These are phyloP conservation scores for Trypanosomatidae sp. DNA, from an alignment of 208 protist species.

Conservation along the genomic window DNA sequence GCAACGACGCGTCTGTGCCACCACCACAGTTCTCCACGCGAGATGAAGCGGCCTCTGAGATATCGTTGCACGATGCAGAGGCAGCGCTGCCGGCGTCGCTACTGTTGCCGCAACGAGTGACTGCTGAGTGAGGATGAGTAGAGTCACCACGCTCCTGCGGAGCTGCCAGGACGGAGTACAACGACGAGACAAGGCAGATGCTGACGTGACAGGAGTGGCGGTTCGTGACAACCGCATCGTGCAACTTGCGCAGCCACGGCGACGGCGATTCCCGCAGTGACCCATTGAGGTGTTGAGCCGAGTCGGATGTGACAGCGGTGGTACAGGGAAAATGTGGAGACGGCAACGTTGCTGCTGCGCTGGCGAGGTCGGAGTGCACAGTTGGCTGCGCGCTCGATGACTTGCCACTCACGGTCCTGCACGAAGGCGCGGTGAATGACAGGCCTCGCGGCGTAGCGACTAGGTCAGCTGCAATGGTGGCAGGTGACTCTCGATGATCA, in stretches of 20 bases:
- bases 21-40: not conserved
- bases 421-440: not conserved
- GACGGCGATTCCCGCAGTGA: constrained; percentile 10
- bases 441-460: not conserved
- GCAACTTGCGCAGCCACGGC: constrained; percentile 7
- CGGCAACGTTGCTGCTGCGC: not conserved
- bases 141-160: not conserved
- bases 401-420: not conserved
- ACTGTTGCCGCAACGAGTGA: not conserved
- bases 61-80: not conserved
- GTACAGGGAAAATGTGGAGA: not conserved
- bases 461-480: not conserved
- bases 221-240: constrained; percentile 9
- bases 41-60: not conserved
- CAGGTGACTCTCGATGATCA: not conserved
- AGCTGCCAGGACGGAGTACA: not conserved
- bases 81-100: not conserved
- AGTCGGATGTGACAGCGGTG: not conserved
- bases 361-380: not conserved
- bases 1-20: not conserved
- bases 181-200: not conserved
- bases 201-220: not conserved
- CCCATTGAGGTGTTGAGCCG: constrained; percentile 1
- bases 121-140: not conserved
- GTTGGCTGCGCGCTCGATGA: not conserved